Evolutionary conservation across 352 stramenopile genomes (phyloP).

Genomic region (Elongisporangium senticosum): DNA sequence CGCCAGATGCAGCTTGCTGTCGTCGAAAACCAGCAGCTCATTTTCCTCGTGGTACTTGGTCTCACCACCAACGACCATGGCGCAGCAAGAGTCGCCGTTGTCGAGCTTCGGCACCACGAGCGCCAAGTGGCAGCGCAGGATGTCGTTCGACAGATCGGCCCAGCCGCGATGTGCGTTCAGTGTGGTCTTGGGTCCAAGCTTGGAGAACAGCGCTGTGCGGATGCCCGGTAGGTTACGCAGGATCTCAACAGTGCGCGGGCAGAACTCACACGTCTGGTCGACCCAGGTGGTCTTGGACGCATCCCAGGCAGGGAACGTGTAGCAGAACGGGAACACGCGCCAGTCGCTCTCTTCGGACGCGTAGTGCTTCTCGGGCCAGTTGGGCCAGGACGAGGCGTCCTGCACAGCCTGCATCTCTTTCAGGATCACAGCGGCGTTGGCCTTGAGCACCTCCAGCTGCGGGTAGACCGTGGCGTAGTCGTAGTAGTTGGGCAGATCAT

Average conservation of each 20-base stretch:
- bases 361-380: slow-evolving; percentile 87
- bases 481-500: slow-evolving; percentile 73
- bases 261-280: slow-evolving; percentile 59
- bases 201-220: slow-evolving; percentile 87
- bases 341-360: slow-evolving; percentile 61
- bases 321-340: slow-evolving; percentile 88
- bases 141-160: slow-evolving; percentile 88
- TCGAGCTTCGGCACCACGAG: slow-evolving; percentile 56
- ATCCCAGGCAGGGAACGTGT: slow-evolving; percentile 88
- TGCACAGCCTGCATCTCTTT: slow-evolving; percentile 70
- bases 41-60: slow-evolving; percentile 59
- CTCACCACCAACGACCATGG: slow-evolving; percentile 76
- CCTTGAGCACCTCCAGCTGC: slow-evolving; percentile 64
- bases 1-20: slow-evolving; percentile 88
- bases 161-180: slow-evolving; percentile 73
- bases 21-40: slow-evolving; percentile 87
- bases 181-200: slow-evolving; percentile 76
- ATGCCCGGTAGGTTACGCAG: slow-evolving; percentile 59
- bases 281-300: slow-evolving; percentile 83
- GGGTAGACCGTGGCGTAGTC: slow-evolving; percentile 69
- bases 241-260: slow-evolving; percentile 71
- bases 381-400: slow-evolving; percentile 57
- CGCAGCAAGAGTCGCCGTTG: slow-evolving; percentile 55
- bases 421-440: slow-evolving; percentile 67
- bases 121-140: slow-evolving; percentile 77